Evolutionary conservation across 2,329 filamentous ascomycete genomes (phyloP).

Genomic region (Colletotrichum sojae): DNA sequence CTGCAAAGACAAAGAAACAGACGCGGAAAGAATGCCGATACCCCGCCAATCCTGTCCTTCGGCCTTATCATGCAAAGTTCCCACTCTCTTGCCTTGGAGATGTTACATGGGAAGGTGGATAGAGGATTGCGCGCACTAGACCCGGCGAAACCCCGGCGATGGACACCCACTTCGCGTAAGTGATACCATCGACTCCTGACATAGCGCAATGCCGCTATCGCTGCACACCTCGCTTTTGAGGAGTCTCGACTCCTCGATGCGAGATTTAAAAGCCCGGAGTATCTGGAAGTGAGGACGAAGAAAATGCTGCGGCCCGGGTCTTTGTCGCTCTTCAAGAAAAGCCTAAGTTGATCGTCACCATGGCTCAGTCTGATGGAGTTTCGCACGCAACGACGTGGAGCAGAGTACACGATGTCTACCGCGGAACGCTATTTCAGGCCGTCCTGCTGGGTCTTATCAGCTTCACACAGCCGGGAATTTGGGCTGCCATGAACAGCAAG

Average conservation of each 20-base stretch:
- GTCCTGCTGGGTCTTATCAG: slow-evolving; percentile 59
- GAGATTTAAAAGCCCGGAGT: background rate
- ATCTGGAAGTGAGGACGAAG: background rate
- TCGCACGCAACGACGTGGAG: background rate
- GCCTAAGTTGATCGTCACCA: background rate
- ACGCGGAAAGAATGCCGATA: slow-evolving; percentile 5
- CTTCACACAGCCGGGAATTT: slow-evolving; percentile 62
- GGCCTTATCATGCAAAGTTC: background rate
- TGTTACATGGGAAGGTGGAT: slow-evolving; percentile 8
- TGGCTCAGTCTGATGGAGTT: background rate
- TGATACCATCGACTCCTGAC: slow-evolving; percentile 30
- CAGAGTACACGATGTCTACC: slow-evolving; percentile 47
- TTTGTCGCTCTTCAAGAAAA: background rate
- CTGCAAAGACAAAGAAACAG: too few relatives aligned
- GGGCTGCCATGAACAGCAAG: slow-evolving; percentile 44
- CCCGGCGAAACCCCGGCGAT: background rate
- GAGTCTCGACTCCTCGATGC: background rate
- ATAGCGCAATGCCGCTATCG: slow-evolving; percentile 35
- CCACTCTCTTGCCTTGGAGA: slow-evolving; percentile 17
- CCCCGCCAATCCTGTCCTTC: background rate
- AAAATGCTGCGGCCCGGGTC: too few relatives aligned
- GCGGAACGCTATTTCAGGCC: slow-evolving; percentile 61
- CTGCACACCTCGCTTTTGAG: background rate
- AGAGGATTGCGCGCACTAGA: background rate
- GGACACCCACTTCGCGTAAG: slow-evolving; percentile 30